These are phyloP conservation scores for Vanilla planifolia DNA, from an alignment of 106 monocot species.

Conservation along the genomic window DNA sequence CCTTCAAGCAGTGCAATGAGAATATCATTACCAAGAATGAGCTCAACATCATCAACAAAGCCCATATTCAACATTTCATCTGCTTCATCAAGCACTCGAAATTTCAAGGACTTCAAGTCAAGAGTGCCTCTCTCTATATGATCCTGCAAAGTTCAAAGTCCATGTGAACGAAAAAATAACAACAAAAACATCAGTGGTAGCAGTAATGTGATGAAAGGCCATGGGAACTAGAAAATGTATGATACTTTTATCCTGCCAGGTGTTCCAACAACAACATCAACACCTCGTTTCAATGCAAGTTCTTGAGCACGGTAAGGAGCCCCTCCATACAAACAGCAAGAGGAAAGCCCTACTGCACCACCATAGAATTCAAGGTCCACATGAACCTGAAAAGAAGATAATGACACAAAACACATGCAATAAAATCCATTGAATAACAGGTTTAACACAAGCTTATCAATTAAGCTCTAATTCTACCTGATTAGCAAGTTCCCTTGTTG, in stretches of 20 bases:
- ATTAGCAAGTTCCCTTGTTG: slow-evolving; percentile 91
- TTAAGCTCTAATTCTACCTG: slow-evolving; percentile 32
- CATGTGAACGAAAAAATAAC: background rate
- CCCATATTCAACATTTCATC: slow-evolving; percentile 98
- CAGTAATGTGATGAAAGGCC: slow-evolving; percentile 1
- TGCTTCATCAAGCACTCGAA: slow-evolving; percentile 95
- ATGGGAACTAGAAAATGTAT: background rate
- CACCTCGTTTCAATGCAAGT: slow-evolving; percentile 58
- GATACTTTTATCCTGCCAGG: slow-evolving; percentile 84
- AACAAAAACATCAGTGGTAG: background rate
- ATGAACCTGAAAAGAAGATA: slow-evolving; percentile 39
- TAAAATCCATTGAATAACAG: background rate
- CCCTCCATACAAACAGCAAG: slow-evolving; percentile 86
- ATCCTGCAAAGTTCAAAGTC: slow-evolving; percentile 34
- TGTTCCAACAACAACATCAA: slow-evolving; percentile 92
- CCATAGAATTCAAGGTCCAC: slow-evolving; percentile 82
- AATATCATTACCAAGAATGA: slow-evolving; percentile 60
- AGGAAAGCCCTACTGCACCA: slow-evolving; percentile 46
- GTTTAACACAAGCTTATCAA: background rate
- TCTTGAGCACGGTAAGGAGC: slow-evolving; percentile 56
- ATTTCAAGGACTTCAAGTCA: slow-evolving; percentile 64
- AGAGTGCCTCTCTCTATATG: slow-evolving; percentile 58
- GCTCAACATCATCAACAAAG: slow-evolving; percentile 87
- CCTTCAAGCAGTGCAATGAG: too few relatives aligned
- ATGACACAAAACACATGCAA: background rate